Evolutionary conservation across 2,329 filamentous ascomycete species (phyloP).

Genomic region (Curvularia hawaiiensis): DNA sequence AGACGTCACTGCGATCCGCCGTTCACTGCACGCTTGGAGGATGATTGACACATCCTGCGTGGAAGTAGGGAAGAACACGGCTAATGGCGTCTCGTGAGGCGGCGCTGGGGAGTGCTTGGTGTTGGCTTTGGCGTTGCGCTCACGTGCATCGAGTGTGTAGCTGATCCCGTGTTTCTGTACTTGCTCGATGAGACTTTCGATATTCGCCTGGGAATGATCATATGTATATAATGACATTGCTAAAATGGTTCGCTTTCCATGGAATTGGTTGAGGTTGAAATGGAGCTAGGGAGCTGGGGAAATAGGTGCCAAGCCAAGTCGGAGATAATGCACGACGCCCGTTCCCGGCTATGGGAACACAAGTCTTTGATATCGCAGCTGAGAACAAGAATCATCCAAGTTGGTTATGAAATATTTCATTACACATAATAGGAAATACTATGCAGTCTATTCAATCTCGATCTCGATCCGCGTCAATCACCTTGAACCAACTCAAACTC

Average conservation of each 20-base stretch:
- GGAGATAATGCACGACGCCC: background rate
- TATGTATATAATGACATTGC: constrained; percentile 15
- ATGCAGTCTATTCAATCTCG: background rate
- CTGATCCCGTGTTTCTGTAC: constrained; percentile 7
- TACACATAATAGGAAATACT: background rate
- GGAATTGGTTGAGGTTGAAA: background rate
- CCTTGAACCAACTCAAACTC: background rate
- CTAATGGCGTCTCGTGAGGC: constrained; percentile 46
- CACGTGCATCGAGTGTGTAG: constrained; percentile 15
- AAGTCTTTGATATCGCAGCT: background rate
- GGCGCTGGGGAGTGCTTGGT: constrained; percentile 31
- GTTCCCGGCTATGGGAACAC: background rate
- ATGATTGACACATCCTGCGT: constrained; percentile 81
- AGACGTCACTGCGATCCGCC: constrained; percentile 81
- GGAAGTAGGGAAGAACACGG: constrained; percentile 73
- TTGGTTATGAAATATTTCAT: background rate
- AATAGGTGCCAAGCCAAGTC: background rate
- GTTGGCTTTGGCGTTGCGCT: constrained; percentile 25
- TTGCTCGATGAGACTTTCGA: constrained; percentile 10
- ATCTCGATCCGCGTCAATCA: background rate
- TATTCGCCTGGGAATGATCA: constrained; percentile 20
- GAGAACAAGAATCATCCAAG: background rate
- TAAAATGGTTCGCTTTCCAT: too few species aligned
- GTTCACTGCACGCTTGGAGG: constrained; percentile 80
- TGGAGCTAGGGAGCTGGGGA: background rate